These are phyloP conservation scores for Aphanomyces cochlioides DNA, from an alignment of 352 stramenopile genomes.

Conservation along the genomic window DNA sequence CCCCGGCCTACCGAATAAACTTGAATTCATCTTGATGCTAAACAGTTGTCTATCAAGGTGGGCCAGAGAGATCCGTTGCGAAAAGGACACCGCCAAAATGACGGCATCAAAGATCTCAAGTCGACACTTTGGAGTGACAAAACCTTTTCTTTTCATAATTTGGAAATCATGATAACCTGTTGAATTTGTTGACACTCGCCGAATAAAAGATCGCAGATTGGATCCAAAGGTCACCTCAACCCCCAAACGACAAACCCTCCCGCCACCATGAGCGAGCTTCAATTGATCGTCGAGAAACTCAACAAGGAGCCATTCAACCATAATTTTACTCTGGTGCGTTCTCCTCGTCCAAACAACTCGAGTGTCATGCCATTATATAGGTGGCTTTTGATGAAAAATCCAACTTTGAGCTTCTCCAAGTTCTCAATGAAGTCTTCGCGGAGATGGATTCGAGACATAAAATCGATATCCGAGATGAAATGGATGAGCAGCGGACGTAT, in stretches of 20 bases:
- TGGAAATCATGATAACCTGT: too few species aligned
- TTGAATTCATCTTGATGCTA: too few species aligned
- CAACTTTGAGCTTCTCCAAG: conserved; percentile 90
- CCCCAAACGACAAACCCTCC: conserved; percentile 4
- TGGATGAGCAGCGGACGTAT: conserved; percentile 66
- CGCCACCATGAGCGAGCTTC: conserved; percentile 82
- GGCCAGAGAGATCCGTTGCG: too few species aligned
- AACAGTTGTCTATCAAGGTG: too few species aligned
- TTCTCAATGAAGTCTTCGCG: conserved; percentile 90
- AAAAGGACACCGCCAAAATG: too few species aligned
- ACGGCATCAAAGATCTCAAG: too few species aligned
- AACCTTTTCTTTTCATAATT: too few species aligned
- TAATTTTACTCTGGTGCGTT: conserved; percentile 70
- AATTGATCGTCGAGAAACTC: conserved; percentile 90
- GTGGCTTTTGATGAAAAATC: conserved; percentile 93
- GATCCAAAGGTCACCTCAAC: not conserved
- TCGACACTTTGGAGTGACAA: too few species aligned
- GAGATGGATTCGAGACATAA: conserved; percentile 85
- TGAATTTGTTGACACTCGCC: too few species aligned
- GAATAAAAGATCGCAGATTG: not conserved
- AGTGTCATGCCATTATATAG: conserved; percentile 28
- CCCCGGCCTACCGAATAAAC: too few species aligned
- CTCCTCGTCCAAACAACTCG: not conserved
- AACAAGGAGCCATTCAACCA: conserved; percentile 91
- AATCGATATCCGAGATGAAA: conserved; percentile 79